These are phyloP conservation scores for Rhododendron molle DNA, from an alignment of 148 eudicot genomes.

Conservation along the genomic window DNA sequence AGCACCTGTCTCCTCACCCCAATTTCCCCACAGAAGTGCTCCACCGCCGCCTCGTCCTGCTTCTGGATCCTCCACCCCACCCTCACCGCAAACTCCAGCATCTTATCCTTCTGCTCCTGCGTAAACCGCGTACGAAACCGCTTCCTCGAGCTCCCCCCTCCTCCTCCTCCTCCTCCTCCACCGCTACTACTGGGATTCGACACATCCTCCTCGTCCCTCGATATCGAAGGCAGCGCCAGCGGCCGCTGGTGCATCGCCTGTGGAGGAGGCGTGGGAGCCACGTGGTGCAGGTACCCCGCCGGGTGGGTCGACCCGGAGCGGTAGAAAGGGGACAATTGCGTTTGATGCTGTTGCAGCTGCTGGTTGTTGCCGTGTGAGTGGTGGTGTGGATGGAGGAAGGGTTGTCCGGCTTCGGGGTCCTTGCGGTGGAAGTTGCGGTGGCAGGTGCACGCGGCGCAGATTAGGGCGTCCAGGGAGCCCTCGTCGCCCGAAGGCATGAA, in stretches of 20 bases:
- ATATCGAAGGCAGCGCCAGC: conserved; percentile 26
- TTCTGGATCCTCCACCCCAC: conserved; percentile 55
- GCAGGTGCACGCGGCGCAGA: conserved; percentile 69
- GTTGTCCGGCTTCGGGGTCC: conserved; percentile 15
- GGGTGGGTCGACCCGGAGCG: conserved; percentile 19
- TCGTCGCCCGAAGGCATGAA: conserved; percentile 61
- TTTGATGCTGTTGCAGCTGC: neutral
- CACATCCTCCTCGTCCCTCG: conserved; percentile 45
- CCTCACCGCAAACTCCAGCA: conserved; percentile 48
- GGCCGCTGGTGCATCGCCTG: conserved; percentile 15
- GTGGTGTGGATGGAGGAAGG: conserved; percentile 4
- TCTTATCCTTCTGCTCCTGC: conserved; percentile 50
- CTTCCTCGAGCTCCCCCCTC: conserved; percentile 24
- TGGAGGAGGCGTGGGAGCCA: conserved; percentile 11
- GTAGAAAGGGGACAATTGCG: conserved; percentile 30
- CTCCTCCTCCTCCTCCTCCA: conserved; percentile 19
- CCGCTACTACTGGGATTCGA: conserved; percentile 56
- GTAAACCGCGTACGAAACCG: conserved; percentile 40
- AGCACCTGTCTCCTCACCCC: conserved; percentile 45
- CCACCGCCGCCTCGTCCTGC: conserved; percentile 44
- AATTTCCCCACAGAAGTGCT: conserved; percentile 40
- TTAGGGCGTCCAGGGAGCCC: conserved; percentile 56
- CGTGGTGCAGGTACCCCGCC: conserved; percentile 42
- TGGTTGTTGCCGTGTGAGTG: conserved; percentile 4
- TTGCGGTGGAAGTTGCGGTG: conserved; percentile 84